Evolutionary conservation across 768 basidiomycete genomes (phyloP), one percentile per base, ranked within the genome.

Genomic region (Auricularia sp.): DNA sequence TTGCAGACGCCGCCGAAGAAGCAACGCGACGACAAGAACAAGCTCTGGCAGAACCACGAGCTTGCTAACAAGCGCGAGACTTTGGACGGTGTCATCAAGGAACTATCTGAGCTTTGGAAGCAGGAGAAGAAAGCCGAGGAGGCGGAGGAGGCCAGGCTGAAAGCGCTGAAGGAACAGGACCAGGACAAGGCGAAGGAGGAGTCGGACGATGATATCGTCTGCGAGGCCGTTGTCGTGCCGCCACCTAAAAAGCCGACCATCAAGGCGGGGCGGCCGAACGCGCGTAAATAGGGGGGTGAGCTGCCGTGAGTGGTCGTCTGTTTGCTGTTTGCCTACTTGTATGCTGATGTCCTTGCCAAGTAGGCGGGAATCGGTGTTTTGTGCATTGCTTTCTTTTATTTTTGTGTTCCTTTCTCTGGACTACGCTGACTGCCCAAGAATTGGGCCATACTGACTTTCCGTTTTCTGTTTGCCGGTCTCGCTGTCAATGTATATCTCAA

Each of bases 51-150:
- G 23, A 65, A 67, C 56, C 66, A 64, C 3, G n/a, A 60, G 47
- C 61, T 70, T 11, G 62, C 65, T 5, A 60, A 61, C 53, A 69
- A 66, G 43, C 66, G 69, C 11, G 61, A 66, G 14, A 54, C 35
- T n/a, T 43, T 67, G 66, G 67, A 35, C 67, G 66, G 2, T 76
- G 76, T 62, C 7, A 84, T 87, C 35, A 62, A 68, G 7, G 62
- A 69, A 3, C 75, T 89, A 34, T 86, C 87, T 18, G 68, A 74
- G 35, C 60, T 64, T 29, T 74, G 72, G 72, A 69, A 70, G n/a
- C 68, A 71, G 29, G 76, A 79, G 18, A 87, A 85, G 34, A 78
- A 76, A 66, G 74, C 75, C 64, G 72, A 76, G 64, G 63, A 66
- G 54, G 51, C 62, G 53, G 76, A 78, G 70, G 75, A 71, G 64